A percentile compares a stretch with the other conserved stretches of the same genome.
Conservation (phyloP, 2,329 filamentous ascomycete genomes). For the Aaosphaeria arxii region DNA sequence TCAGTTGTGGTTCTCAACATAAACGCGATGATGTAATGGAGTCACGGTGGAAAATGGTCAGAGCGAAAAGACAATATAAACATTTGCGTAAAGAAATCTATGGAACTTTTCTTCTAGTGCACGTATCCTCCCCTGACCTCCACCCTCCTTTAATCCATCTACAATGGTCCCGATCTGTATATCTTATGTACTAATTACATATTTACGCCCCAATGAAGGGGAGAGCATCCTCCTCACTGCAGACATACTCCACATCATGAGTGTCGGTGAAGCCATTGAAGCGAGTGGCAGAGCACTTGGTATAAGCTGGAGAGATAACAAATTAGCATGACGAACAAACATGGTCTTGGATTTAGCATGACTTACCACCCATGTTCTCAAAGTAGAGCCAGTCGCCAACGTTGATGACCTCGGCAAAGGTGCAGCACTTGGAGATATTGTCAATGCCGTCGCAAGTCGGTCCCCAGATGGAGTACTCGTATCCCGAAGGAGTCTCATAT, state of each 20-base stretch:
- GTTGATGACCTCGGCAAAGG: conserved; percentile 73
- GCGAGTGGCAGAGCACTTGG: conserved; percentile 92
- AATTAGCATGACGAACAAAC: not conserved
- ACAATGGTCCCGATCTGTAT: no score
- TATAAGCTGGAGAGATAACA: conserved; percentile 64
- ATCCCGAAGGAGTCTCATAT: conserved; percentile 49
- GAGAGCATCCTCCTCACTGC: conserved; percentile 82
- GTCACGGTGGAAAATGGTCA: no score
- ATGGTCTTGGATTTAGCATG: not conserved
- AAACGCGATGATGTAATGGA: no score
- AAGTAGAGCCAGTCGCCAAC: conserved; percentile 99
- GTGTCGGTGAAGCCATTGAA: conserved; percentile 96
- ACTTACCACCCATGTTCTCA: conserved; percentile 76
- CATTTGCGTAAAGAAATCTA: no score
- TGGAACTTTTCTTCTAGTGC: no score
- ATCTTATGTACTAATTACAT: no score
- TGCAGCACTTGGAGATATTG: conserved; percentile 80
- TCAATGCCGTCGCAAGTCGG: conserved; percentile 98
- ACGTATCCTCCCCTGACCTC: no score
- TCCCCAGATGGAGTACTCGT: conserved; percentile 96
- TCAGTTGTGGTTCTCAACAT: no score
- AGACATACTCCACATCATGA: conserved; percentile 92
- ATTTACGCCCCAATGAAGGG: conserved; percentile 56
- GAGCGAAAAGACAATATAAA: no score
- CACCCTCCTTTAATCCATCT: no score